Evolutionary conservation across 345 rosid species (phyloP), one percentile per base, ranked within the genome.

Genomic region (Aethionema arabicum): DNA sequence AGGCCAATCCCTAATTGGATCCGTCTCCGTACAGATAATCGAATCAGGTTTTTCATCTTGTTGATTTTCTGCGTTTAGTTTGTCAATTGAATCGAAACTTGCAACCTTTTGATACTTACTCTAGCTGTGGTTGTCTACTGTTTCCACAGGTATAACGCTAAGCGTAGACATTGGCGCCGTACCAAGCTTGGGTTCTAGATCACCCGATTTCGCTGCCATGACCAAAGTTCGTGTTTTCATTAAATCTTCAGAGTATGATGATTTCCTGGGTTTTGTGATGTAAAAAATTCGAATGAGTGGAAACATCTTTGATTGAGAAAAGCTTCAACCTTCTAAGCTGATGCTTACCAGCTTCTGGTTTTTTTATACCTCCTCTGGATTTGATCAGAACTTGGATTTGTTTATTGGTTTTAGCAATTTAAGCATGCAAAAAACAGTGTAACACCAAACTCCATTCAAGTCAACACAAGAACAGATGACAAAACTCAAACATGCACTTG

Each of bases 101-200:
- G 14, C 8, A 52, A 27, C 10, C 43, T 61, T 69, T 21, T 38
- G 16, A 48, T 9, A 9, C 42, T 43, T 5, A 21, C 27, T 21
- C 27, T 21, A 48, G 12, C 11, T 41, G 6, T 6, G 4, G 8
- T 44, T 50, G 68, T 32, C 49, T 40, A 61, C 56, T 47, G n/a
- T 36, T 30, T 35, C 4, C 3, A 16, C 21, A 83, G 89, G 80
- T 79, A 79, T 74, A 84, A 83, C 14, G 78, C 84, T 0, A 83
- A 81, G 78, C 85, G 88, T 52, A 81, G 88, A 66, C 86, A 83
- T 54, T 84, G 89, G 89, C 84, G 84, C 43, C 68, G 84, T n/a
- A 79, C 89, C 74, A 81, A 84, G 77, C 81, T 83, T 3, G 69
- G 73, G 41, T 73, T 68, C 70, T 68, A 70, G 75, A 35, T 2